These are phyloP conservation scores for Mucor mucedo DNA, from an alignment of 371 early-diverging fungal species.

Conservation along the genomic window DNA sequence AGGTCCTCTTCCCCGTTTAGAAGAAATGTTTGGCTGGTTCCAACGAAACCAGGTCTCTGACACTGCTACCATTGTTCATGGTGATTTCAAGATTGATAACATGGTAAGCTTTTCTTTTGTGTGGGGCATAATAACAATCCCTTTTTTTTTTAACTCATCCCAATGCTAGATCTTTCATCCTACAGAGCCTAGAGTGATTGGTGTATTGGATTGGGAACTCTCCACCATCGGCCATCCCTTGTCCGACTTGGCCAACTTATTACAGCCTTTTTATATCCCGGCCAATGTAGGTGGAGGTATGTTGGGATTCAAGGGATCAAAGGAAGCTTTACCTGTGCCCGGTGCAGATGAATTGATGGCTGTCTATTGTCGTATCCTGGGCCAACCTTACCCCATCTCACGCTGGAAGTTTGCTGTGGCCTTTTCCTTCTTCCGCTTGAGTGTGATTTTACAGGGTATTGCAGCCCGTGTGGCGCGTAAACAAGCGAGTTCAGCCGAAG, in stretches of 20 bases:
- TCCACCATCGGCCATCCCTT: conserved; percentile 94
- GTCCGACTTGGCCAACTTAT: conserved; percentile 87
- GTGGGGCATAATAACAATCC: conserved; percentile 2
- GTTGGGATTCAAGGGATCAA: conserved; percentile 44
- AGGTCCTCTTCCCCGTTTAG: conserved; percentile 71
- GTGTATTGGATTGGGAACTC: conserved; percentile 95
- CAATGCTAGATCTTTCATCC: conserved; percentile 71
- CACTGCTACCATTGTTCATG: conserved; percentile 84
- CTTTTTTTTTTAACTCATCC: too few relatives aligned
- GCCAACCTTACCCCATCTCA: conserved; percentile 69
- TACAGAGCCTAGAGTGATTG: conserved; percentile 79
- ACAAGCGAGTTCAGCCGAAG: conserved; percentile 85
- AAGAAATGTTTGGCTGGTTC: conserved; percentile 81
- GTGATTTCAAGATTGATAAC: conserved; percentile 79
- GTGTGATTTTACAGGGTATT: conserved; percentile 87
- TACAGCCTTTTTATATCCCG: conserved; percentile 73
- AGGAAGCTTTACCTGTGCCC: conserved; percentile 67
- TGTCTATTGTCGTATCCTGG: conserved; percentile 63
- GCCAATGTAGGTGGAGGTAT: conserved; percentile 45
- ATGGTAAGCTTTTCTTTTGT: conserved; percentile 11
- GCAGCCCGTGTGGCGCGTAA: conserved; percentile 85
- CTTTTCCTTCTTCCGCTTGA: conserved; percentile 66
- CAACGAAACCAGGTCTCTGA: conserved; percentile 67
- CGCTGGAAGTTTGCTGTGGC: conserved; percentile 61
- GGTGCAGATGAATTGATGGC: conserved; percentile 65